These are phyloP conservation scores for Eimeria brunetti DNA, from an alignment of 169 alveolate genomes.

Conservation along the genomic window DNA sequence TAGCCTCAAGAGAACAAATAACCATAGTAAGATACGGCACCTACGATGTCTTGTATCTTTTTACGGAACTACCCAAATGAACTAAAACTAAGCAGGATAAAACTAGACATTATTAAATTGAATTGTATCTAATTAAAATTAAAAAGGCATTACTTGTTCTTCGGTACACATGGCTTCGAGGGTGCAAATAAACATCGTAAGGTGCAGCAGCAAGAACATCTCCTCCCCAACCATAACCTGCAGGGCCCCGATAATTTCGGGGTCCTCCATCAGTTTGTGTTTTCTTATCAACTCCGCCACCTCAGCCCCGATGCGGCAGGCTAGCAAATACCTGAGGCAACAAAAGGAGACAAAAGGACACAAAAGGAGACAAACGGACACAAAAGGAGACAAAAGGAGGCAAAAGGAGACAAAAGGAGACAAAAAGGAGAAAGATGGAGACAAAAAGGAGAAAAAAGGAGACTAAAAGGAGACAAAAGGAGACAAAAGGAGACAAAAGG, in stretches of 20 bases:
- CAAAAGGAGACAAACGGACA: neutral
- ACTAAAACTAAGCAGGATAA: no score
- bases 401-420: neutral
- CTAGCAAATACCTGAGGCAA: conserved; percentile 56
- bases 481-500: no score
- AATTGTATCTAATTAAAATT: no score
- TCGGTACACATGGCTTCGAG: conserved; percentile 76
- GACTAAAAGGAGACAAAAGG: no score
- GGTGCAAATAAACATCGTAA: conserved; percentile 80
- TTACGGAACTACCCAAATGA: no score
- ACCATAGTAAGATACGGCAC: conserved; percentile 79
- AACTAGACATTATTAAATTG: no score
- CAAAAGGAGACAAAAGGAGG: neutral
- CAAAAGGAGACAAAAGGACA: no score
- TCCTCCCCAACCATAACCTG: conserved; percentile 82
- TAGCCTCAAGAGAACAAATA: conserved; percentile 75
- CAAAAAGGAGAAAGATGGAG: no score
- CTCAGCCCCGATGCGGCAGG: conserved; percentile 71
- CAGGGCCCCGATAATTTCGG: conserved; percentile 10
- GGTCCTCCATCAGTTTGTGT: conserved; percentile 33
- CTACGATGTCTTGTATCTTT: conserved; percentile 75
- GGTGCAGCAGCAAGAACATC: conserved; percentile 80
- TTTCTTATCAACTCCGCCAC: conserved; percentile 38
- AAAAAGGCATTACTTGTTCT: conserved; percentile 77
- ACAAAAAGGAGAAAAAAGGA: no score